These are phyloP conservation scores for Blastobotrys terrestris DNA, from an alignment of 805 yeast genomes.

Conservation along the genomic window DNA sequence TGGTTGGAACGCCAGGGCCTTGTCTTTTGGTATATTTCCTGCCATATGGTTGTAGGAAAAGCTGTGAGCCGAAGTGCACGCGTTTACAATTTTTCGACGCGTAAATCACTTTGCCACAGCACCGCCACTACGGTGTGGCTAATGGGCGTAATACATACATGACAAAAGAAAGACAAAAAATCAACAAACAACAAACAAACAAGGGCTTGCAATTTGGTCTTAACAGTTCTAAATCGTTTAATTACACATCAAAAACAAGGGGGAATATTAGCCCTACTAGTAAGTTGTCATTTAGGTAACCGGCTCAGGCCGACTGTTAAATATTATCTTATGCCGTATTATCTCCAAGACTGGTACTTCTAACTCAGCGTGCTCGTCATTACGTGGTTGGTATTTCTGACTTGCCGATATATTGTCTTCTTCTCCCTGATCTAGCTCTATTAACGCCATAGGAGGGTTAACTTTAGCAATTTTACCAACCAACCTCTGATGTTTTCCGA, in stretches of 20 bases:
- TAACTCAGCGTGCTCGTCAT: constrained; percentile 6
- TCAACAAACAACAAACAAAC: too few species aligned
- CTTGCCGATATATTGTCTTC: neutral
- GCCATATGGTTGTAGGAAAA: neutral
- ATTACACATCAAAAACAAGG: too few species aligned
- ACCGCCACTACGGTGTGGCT: neutral
- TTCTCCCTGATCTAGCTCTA: constrained; percentile 10
- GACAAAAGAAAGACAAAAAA: too few species aligned
- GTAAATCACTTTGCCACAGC: neutral
- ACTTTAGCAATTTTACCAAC: constrained; percentile 19
- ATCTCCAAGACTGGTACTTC: constrained; percentile 20
- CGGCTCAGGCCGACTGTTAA: constrained; percentile 21
- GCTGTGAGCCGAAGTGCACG: neutral
- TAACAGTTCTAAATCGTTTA: too few species aligned
- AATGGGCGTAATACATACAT: too few species aligned
- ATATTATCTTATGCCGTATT: constrained; percentile 18
- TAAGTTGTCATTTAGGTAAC: constrained; percentile 12
- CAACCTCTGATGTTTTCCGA: constrained; percentile 20
- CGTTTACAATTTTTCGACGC: neutral
- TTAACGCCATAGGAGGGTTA: constrained; percentile 19
- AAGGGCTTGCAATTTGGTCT: too few species aligned
- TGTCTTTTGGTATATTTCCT: neutral
- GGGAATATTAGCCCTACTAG: too few species aligned
- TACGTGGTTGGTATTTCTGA: neutral
- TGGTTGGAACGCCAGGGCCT: neutral